Conservation (phyloP, 1,284 basidiomycete species). For the Takashimella koratensis region DNA sequence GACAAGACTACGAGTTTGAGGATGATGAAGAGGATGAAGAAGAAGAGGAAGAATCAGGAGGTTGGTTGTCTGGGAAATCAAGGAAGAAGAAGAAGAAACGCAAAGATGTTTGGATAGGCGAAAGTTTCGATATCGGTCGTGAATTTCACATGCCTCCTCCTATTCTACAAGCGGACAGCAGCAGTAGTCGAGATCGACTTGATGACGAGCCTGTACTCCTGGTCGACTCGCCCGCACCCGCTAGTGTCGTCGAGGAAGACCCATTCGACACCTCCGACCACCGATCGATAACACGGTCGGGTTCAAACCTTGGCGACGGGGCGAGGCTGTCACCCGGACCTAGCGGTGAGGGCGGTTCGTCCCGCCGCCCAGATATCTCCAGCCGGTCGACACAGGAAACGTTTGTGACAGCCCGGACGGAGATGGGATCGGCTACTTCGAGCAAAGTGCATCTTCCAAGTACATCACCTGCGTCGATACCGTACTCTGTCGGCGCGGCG, state of each 20-base stretch:
- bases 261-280: too few relatives aligned
- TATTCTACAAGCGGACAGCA: not conserved
- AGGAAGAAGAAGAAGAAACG: conserved; percentile 11
- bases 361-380: conserved; percentile 9
- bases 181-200: not conserved
- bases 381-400: conserved; percentile 30
- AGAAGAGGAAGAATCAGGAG: not conserved
- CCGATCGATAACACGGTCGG: too few relatives aligned
- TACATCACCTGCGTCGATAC: not conserved
- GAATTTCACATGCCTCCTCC: conserved; percentile 25
- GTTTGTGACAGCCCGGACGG: conserved; percentile 39
- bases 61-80: not conserved
- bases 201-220: not conserved
- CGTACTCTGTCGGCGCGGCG: not conserved
- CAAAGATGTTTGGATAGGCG: conserved; percentile 38
- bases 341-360: too few relatives aligned
- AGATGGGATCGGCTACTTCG: not conserved
- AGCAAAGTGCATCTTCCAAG: not conserved
- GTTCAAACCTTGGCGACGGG: too few relatives aligned
- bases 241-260: too few relatives aligned
- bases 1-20: conserved; percentile 9
- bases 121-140: conserved; percentile 44
- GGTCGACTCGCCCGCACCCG: not conserved
- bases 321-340: too few relatives aligned
- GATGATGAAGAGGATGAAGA: conserved; percentile 14